Percentiles rank a stretch among this genome's conserved stretches.
Evolutionary conservation across 768 basidiomycete species (phyloP).

Genomic region (Cystofilobasidium ferigula): DNA sequence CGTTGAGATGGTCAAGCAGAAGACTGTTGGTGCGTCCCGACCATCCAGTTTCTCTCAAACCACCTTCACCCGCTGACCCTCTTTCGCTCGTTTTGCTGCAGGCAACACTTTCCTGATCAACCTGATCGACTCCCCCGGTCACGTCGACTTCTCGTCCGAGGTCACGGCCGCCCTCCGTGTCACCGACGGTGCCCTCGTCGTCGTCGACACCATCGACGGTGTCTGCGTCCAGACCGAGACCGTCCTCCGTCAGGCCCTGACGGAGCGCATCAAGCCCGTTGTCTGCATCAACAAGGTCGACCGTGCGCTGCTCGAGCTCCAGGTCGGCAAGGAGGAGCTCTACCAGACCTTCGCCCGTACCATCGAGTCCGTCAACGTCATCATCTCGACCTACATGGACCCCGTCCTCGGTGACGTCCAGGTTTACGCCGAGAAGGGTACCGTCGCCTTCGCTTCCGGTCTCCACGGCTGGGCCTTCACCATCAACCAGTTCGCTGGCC

Average conservation of each 20-base stretch:
- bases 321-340: constrained; percentile 90
- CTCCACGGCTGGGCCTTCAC: constrained; percentile 99
- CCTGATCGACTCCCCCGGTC: constrained; percentile 92
- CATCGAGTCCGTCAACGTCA: constrained; percentile 95
- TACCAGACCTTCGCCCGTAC: constrained; percentile 97
- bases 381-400: constrained; percentile 95
- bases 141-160: constrained; percentile 99
- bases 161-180: constrained; percentile 99
- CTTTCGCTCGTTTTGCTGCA: constrained; percentile 34
- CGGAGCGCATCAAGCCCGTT: constrained; percentile 98
- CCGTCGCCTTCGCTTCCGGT: constrained; percentile 97
- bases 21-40: constrained; percentile 62
- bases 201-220: constrained; percentile 98
- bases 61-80: neutral
- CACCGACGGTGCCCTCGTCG: constrained; percentile 97
- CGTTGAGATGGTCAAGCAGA: constrained; percentile 72
- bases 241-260: constrained; percentile 89
- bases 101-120: constrained; percentile 98
- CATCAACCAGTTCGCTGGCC: constrained; percentile 86
- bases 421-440: constrained; percentile 96
- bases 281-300: constrained; percentile 99
- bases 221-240: constrained; percentile 99
- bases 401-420: constrained; percentile 90
- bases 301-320: constrained; percentile 95
- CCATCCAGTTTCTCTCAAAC: neutral